phyloP scores from a whole-genome alignment of 306 rosid genomes.

The Fragaria vesca region DNA sequence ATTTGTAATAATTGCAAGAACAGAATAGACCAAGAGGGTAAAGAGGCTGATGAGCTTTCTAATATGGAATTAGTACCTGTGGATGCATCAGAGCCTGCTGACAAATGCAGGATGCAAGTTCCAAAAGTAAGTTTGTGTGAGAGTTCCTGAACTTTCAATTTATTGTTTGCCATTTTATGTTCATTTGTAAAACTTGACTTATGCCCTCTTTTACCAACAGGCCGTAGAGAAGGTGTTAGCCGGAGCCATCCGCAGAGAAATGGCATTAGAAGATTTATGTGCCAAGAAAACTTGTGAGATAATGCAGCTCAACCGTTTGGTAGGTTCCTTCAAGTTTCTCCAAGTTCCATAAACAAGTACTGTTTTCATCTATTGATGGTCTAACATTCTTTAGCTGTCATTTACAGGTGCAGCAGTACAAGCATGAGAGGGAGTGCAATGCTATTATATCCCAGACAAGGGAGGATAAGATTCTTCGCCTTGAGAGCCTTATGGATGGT shows the following conservation, averaged over 20 bases:
- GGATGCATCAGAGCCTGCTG: conserved; percentile 58
- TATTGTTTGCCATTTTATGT: conserved; percentile 14
- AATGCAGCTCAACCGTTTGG: conserved; percentile 90
- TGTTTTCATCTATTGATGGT: conserved; percentile 22
- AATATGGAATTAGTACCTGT: conserved; percentile 70
- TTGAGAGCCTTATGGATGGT: conserved; percentile 93
- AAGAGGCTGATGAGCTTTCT: conserved; percentile 49
- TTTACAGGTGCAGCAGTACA: conserved; percentile 86
- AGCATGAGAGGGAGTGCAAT: conserved; percentile 90
- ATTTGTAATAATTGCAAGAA: conserved; percentile 68
- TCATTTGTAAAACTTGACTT: conserved; percentile 12
- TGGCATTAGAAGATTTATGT: conserved; percentile 93
- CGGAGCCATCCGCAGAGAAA: conserved; percentile 93
- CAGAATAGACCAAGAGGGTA: conserved; percentile 49
- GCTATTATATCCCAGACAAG: conserved; percentile 83
- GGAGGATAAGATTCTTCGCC: conserved; percentile 89
- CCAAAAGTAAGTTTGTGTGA: conserved; percentile 64
- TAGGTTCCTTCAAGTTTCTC: conserved; percentile 34
- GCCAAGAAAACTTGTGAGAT: conserved; percentile 78
- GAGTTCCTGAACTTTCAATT: conserved; percentile 27
- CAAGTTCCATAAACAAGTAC: conserved; percentile 9
- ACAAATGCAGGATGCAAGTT: conserved; percentile 68
- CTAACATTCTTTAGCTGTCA: conserved; percentile 35
- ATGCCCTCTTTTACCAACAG: conserved; percentile 33
- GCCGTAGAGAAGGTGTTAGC: conserved; percentile 93